These are phyloP conservation scores for Solanum boliviense DNA, from an alignment of 257 asterid genomes.

Conservation along the genomic window DNA sequence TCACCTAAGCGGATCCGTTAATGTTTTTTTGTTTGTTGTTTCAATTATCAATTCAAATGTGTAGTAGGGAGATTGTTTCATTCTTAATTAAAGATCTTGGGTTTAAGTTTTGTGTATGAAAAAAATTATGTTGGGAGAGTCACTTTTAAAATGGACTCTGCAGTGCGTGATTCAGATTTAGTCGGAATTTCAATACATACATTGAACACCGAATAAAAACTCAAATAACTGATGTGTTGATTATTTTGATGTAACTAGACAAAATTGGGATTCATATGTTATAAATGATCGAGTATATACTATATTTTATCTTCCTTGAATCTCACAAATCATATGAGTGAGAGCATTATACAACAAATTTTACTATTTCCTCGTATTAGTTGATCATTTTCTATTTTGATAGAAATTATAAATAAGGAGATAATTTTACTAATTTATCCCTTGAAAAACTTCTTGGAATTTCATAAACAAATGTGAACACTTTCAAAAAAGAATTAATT, in stretches of 20 bases:
- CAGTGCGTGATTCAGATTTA: too few relatives aligned
- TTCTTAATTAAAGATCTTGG: too few relatives aligned
- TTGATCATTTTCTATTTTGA: too few relatives aligned
- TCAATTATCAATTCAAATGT: background rate
- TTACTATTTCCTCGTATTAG: background rate
- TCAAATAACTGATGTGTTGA: background rate
- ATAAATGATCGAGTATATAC: background rate
- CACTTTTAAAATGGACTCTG: fast-evolving
- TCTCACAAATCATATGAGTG: background rate
- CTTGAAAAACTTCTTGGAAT: background rate
- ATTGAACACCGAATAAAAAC: background rate
- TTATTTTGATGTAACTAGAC: background rate
- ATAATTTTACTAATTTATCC: too few relatives aligned
- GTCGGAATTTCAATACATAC: fast-evolving
- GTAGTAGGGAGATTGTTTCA: too few relatives aligned
- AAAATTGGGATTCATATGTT: background rate
- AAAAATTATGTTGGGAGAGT: background rate
- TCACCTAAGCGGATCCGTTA: background rate
- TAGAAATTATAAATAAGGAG: too few relatives aligned
- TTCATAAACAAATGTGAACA: too few relatives aligned
- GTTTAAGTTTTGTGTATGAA: too few relatives aligned
- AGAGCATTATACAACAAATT: background rate
- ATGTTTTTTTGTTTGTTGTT: background rate
- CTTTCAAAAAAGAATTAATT: too few relatives aligned
- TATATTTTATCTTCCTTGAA: background rate